A percentile compares a stretch with the other conserved stretches of the same genome.
Evolutionary conservation across 2,329 filamentous ascomycete species (phyloP).

Genomic region (Polytolypa hystricis): DNA sequence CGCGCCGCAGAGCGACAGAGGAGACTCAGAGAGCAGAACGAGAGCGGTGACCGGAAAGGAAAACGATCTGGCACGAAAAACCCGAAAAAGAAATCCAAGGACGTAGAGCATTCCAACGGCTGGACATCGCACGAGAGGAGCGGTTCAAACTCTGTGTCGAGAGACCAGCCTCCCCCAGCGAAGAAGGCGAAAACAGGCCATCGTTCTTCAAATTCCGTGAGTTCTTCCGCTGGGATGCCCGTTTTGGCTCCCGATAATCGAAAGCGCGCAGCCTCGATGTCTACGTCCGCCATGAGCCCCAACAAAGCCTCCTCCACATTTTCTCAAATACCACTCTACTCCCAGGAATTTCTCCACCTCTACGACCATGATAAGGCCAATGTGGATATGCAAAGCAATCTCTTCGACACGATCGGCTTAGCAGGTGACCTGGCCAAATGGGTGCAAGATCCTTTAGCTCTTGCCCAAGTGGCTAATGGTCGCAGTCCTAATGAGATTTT

Average conservation of each 20-base stretch:
- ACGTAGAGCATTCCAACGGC: conserved; percentile 55
- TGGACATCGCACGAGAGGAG: conserved; percentile 45
- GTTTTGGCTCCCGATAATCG: conserved; percentile 52
- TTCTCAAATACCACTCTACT: conserved; percentile 60
- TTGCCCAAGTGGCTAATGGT: conserved; percentile 57
- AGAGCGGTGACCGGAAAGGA: conserved; percentile 56
- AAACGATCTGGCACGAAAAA: conserved; percentile 68
- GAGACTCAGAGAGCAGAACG: conserved; percentile 47
- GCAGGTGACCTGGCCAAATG: conserved; percentile 66
- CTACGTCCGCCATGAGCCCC: conserved; percentile 57
- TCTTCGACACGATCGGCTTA: conserved; percentile 64
- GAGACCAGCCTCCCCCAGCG: conserved; percentile 48
- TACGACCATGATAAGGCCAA: conserved; percentile 54
- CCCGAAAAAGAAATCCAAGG: conserved; percentile 81
- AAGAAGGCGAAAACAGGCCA: conserved; percentile 80
- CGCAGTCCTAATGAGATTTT: conserved; percentile 58
- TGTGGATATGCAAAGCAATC: conserved; percentile 57
- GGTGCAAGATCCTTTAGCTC: conserved; percentile 61
- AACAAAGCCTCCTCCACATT: conserved; percentile 53
- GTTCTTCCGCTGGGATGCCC: conserved; percentile 47
- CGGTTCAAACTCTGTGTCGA: conserved; percentile 42
- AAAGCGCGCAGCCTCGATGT: conserved; percentile 50
- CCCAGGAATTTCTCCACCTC: conserved; percentile 61
- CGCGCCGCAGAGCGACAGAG: conserved; percentile 64
- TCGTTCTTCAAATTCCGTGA: conserved; percentile 64